Evolutionary conservation across 441 rosid genomes (phyloP), one percentile per base, ranked within the genome.

Genomic region (Hura crepitans): DNA sequence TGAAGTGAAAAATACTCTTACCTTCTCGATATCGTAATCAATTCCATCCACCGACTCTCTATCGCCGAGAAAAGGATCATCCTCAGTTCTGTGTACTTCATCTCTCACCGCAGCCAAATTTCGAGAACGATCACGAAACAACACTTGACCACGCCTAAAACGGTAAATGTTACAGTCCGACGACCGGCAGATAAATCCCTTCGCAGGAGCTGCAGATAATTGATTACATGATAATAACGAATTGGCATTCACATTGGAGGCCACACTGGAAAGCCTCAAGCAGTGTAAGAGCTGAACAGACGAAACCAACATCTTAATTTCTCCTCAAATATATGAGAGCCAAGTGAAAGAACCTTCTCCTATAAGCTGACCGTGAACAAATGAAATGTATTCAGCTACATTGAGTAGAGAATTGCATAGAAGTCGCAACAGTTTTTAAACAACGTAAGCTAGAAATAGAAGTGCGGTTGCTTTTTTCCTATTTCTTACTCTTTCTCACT

Each of bases 261-360:
- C 62, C 70, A 11, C 28, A 72, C 58, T 69, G 33, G 67, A 64
- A 58, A 81, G 79, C 50, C 63, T 42, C 23, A 68, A 46, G 73
- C 47, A 67, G 14, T 45, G 78, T 68, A 42, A 60, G 46, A 79
- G 56, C 30, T 53, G 83, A 75, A 75, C 35, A 56, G 86, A 70
- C 25, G 85, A 79, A 66, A 79, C 25, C 70, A 79, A 80, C 95
- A 83, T 87, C 67, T 37, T 42, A 35, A 50, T 20, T 46, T 27
- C 33, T 11, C 39, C 35, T 64, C 15, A 30, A 47, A 2, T 1
- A 47, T 23, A 14, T 11, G 45, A 33, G 12, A 60, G 18, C n/a
- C 37, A 10, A 5, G 14, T 1, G 37, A 11, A 23, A 25, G 4
- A 5, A 66, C 9, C 17, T 22, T 27, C 50, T 23, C 31, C 22